A percentile compares a stretch with the other conserved stretches of the same genome.
Evolutionary conservation across 176 grass and related monocot species (phyloP).

Genomic region (Triticum dicoccoides): DNA sequence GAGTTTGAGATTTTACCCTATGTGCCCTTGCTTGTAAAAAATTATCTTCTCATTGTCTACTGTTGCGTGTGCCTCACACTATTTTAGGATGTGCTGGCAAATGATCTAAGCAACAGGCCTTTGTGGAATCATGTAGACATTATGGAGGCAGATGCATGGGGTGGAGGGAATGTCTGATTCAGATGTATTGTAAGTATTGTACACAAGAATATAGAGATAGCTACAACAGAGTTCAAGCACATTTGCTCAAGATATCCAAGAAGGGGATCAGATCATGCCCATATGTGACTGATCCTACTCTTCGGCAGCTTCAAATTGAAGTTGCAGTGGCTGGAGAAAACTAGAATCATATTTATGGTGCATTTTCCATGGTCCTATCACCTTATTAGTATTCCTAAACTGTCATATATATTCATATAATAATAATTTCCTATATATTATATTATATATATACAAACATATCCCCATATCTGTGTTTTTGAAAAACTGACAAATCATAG

Average conservation of each 20-base stretch:
- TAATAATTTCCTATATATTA: neutral
- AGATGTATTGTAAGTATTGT: neutral
- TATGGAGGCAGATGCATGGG: neutral
- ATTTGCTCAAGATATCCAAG: neutral
- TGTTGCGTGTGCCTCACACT: neutral
- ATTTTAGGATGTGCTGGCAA: neutral
- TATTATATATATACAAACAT: neutral
- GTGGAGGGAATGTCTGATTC: neutral
- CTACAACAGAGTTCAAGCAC: neutral
- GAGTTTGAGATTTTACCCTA: neutral
- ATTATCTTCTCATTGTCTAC: neutral
- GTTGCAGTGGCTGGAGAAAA: neutral
- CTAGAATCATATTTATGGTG: neutral
- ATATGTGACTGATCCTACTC: neutral
- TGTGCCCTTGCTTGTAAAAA: neutral
- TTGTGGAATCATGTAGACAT: neutral
- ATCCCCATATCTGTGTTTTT: no score
- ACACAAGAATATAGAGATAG: neutral
- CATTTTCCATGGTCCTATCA: neutral
- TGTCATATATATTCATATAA: neutral
- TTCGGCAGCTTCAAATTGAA: neutral
- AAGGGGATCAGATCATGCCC: neutral
- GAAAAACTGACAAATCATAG: neutral
- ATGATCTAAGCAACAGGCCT: neutral
- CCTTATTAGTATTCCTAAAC: no score